phyloP scores from a whole-genome alignment of 2,329 filamentous ascomycete species.

The Epichloe hybrida region DNA sequence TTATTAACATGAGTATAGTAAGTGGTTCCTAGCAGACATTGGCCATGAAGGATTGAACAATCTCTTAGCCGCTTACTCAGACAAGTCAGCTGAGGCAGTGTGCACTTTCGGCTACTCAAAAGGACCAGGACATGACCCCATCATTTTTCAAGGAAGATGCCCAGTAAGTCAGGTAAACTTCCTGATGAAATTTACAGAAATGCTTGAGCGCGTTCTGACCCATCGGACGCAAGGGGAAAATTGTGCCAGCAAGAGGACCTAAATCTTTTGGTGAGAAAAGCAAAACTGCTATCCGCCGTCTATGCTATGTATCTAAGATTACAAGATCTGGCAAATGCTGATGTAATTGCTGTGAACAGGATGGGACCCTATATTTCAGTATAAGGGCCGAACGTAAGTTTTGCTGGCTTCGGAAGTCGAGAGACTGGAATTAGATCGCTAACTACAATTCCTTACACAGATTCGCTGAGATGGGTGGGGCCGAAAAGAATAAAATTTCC shows the following conservation, averaged over 20 bases:
- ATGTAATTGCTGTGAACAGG: conserved; percentile 35
- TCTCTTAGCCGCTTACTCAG: conserved; percentile 72
- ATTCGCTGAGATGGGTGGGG: conserved; percentile 88
- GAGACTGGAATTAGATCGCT: background rate
- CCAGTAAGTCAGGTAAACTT: conserved; percentile 37
- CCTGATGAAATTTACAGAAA: background rate
- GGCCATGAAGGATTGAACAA: conserved; percentile 83
- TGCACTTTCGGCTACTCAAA: conserved; percentile 90
- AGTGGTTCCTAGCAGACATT: conserved; percentile 80
- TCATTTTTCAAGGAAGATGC: conserved; percentile 86
- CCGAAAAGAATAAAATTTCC: conserved; percentile 80
- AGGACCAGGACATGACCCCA: conserved; percentile 69
- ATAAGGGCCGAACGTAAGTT: conserved; percentile 66
- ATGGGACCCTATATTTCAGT: conserved; percentile 95
- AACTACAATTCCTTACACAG: conserved; percentile 21
- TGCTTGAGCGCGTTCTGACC: background rate
- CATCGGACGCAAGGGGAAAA: conserved; percentile 42
- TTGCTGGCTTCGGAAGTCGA: background rate
- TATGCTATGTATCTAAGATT: background rate
- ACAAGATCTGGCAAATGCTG: background rate
- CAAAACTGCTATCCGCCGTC: background rate
- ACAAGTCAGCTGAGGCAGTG: conserved; percentile 85
- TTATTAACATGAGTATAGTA: conserved; percentile 37
- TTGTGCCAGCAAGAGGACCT: conserved; percentile 73
- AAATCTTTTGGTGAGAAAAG: conserved; percentile 58